phyloP scores from a whole-genome alignment of 768 basidiomycete genomes.

The Boletus sp. region DNA sequence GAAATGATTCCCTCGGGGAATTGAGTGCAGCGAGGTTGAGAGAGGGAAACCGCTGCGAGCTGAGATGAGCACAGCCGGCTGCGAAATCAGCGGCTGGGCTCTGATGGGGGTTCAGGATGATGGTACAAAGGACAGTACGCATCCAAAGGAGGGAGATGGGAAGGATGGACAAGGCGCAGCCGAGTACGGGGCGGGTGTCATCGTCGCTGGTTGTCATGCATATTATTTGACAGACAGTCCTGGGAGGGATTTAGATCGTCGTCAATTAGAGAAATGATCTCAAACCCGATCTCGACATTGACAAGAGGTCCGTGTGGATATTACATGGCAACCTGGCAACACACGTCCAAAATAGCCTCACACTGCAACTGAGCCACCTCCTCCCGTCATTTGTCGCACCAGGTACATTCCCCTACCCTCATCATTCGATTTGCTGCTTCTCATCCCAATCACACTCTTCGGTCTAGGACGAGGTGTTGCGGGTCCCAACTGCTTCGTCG shows the following conservation, averaged over 20 bases:
- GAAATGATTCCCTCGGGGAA: constrained; percentile 11
- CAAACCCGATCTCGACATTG: constrained; percentile 12
- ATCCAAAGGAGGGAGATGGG: neutral
- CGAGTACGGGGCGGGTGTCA: neutral
- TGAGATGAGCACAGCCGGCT: constrained; percentile 1
- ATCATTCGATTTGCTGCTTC: constrained; percentile 58
- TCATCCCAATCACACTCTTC: constrained; percentile 74
- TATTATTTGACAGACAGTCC: neutral
- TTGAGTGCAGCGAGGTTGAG: neutral
- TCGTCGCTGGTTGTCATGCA: constrained; percentile 10
- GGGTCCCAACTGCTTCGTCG: constrained; percentile 63
- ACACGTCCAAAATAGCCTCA: constrained; percentile 8
- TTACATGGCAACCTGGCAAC: constrained; percentile 10
- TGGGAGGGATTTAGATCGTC: neutral
- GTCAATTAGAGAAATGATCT: constrained; percentile 1
- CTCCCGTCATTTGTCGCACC: constrained; percentile 76
- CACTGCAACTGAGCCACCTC: constrained; percentile 25
- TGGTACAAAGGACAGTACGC: neutral
- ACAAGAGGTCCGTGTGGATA: constrained; percentile 8
- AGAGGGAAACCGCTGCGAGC: neutral
- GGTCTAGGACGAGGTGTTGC: constrained; percentile 53
- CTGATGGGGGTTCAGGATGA: neutral
- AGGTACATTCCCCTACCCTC: constrained; percentile 70
- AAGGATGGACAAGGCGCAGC: neutral
- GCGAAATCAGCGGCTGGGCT: constrained; percentile 6